phyloP scores from a whole-genome alignment of 495 filamentous ascomycete species.

The Tuber magnatum region DNA sequence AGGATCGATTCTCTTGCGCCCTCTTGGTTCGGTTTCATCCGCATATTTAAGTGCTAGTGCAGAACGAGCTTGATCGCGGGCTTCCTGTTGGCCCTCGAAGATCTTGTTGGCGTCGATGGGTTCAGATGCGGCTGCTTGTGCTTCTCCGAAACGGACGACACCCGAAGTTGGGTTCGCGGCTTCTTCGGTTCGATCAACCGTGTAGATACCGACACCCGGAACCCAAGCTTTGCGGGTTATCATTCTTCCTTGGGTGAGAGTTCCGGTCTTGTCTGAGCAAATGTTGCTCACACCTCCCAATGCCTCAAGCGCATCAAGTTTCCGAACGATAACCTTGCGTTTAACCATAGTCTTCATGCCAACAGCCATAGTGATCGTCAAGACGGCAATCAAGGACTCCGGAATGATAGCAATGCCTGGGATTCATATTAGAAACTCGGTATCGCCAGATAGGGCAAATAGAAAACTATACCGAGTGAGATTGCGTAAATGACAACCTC shows the following conservation, averaged over 20 bases:
- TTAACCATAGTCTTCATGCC: slow-evolving; percentile 71
- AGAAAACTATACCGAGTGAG: slow-evolving; percentile 48
- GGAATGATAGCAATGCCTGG: slow-evolving; percentile 63
- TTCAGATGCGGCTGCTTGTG: slow-evolving; percentile 20
- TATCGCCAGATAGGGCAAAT: background rate
- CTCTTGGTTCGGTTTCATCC: slow-evolving; percentile 22
- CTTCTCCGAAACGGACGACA: slow-evolving; percentile 28
- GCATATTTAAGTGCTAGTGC: slow-evolving; percentile 33
- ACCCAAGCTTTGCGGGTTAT: slow-evolving; percentile 76
- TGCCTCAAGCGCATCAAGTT: slow-evolving; percentile 71
- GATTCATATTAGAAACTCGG: slow-evolving; percentile 31
- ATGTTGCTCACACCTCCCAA: slow-evolving; percentile 81
- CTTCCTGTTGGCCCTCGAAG: slow-evolving; percentile 31
- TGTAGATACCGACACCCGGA: slow-evolving; percentile 53
- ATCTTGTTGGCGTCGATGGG: slow-evolving; percentile 28
- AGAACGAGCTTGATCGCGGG: slow-evolving; percentile 36
- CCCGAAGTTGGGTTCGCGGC: slow-evolving; percentile 52
- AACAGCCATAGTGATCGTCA: slow-evolving; percentile 70
- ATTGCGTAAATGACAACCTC: slow-evolving; percentile 80
- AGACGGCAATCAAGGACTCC: slow-evolving; percentile 60
- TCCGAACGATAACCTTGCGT: slow-evolving; percentile 70
- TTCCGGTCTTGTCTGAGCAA: slow-evolving; percentile 83
- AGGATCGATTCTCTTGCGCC: slow-evolving; percentile 31
- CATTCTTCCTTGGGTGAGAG: slow-evolving; percentile 70
- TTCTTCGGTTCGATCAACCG: slow-evolving; percentile 53